Conservation (phyloP, 805 yeast species). For the Candida michaelii region DNA sequence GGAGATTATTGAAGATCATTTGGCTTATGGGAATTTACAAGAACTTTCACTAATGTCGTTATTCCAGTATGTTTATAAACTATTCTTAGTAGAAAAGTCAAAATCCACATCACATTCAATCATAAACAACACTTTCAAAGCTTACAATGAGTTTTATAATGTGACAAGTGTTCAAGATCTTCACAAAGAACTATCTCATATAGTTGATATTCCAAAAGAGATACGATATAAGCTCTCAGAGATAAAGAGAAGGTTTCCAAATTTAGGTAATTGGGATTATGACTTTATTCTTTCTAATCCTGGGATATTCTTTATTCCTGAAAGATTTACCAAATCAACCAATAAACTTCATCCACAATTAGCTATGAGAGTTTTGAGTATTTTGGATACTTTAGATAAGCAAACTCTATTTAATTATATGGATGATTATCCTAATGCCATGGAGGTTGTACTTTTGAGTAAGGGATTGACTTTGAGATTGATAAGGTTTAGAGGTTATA, state of each 20-base stretch:
- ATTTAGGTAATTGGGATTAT: slow-evolving; percentile 8
- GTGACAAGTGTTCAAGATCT: slow-evolving; percentile 15
- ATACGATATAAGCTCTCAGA: background rate
- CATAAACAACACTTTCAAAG: slow-evolving; percentile 17
- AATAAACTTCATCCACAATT: slow-evolving; percentile 23
- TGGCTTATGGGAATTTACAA: slow-evolving; percentile 31
- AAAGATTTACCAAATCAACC: slow-evolving; percentile 21
- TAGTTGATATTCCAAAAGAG: slow-evolving; percentile 1
- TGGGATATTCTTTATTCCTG: slow-evolving; percentile 31
- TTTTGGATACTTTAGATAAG: slow-evolving; percentile 9
- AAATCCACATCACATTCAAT: slow-evolving; percentile 16
- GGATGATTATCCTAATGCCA: slow-evolving; percentile 34
- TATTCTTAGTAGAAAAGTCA: slow-evolving; percentile 22
- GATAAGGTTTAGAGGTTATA: slow-evolving; percentile 22
- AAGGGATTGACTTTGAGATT: background rate
- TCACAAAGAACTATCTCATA: slow-evolving; percentile 9
- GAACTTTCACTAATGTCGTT: slow-evolving; percentile 23
- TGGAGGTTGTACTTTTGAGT: slow-evolving; percentile 25
- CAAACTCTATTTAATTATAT: slow-evolving; percentile 26
- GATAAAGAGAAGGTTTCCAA: slow-evolving; percentile 7
- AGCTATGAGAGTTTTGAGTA: slow-evolving; percentile 17
- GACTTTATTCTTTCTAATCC: slow-evolving; percentile 23
- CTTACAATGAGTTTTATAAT: slow-evolving; percentile 29
- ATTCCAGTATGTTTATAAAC: slow-evolving; percentile 27
- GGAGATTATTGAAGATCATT: slow-evolving; percentile 26